Evolutionary conservation across 192 early-diverging fungal genomes (phyloP).

Genomic region (Backusella westeae): DNA sequence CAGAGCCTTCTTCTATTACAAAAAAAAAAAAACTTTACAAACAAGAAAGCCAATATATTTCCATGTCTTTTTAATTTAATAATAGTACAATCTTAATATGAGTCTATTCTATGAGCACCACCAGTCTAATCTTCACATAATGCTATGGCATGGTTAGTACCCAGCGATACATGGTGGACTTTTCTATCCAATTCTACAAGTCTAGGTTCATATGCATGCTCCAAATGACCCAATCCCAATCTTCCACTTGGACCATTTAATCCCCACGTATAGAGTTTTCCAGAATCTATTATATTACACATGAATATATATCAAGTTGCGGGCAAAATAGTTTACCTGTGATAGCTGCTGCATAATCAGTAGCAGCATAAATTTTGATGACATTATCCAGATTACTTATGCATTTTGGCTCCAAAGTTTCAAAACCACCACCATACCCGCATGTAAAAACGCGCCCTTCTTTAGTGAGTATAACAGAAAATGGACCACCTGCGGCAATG

Average conservation of each 20-base stretch:
- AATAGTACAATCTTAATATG: too few relatives aligned
- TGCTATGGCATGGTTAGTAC: conserved; percentile 31
- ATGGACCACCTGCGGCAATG: conserved; percentile 71
- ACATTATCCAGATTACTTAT: conserved; percentile 41
- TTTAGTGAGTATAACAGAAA: conserved; percentile 49
- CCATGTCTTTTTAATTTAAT: not conserved
- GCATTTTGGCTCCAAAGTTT: conserved; percentile 38
- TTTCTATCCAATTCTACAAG: conserved; percentile 16
- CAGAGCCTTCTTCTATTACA: not conserved
- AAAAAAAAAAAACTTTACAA: not conserved
- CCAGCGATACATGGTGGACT: conserved; percentile 23
- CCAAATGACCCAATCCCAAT: conserved; percentile 33
- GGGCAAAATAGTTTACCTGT: conserved; percentile 32
- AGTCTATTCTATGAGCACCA: too few relatives aligned
- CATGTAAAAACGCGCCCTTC: conserved; percentile 61
- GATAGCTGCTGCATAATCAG: conserved; percentile 59
- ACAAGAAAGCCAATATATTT: not conserved
- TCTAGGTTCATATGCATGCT: conserved; percentile 32
- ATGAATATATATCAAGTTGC: not conserved
- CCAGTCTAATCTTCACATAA: not conserved
- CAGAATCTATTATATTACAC: conserved; percentile 14
- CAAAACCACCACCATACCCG: conserved; percentile 60
- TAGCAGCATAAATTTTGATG: conserved; percentile 51
- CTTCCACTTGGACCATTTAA: conserved; percentile 28
- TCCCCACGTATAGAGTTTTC: conserved; percentile 37